These are phyloP conservation scores for Umbilicaria muhlenbergii DNA, from an alignment of 495 filamentous ascomycete genomes.

Conservation along the genomic window DNA sequence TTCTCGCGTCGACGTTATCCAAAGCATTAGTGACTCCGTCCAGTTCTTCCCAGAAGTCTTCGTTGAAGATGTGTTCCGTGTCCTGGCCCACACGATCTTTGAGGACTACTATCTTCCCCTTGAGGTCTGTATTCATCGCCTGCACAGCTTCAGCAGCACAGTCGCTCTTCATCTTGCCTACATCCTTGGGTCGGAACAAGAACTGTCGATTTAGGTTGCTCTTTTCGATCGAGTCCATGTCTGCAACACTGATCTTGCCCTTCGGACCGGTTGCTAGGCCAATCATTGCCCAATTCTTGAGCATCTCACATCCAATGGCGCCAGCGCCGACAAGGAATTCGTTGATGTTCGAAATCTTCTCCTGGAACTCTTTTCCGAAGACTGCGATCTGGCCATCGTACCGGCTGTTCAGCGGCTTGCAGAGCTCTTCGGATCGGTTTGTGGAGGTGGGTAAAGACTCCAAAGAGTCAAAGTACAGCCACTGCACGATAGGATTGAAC, in stretches of 20 bases:
- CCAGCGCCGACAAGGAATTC: constrained; percentile 94
- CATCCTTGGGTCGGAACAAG: constrained; percentile 85
- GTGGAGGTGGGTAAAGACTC: constrained; percentile 72
- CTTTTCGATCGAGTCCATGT: constrained; percentile 98
- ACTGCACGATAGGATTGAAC: constrained; percentile 84
- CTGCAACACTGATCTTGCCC: constrained; percentile 80
- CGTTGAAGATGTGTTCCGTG: constrained; percentile 89
- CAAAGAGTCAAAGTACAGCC: constrained; percentile 92
- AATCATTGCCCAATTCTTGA: constrained; percentile 99
- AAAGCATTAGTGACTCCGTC: constrained; percentile 94
- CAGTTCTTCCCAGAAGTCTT: constrained; percentile 80
- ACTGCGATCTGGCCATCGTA: constrained; percentile 98
- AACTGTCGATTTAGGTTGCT: constrained; percentile 98
- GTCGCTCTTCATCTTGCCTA: constrained; percentile 94
- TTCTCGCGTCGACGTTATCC: constrained; percentile 94
- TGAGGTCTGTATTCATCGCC: constrained; percentile 87
- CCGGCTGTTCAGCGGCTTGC: constrained; percentile 64
- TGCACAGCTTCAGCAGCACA: constrained; percentile 78
- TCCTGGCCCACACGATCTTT: constrained; percentile 84
- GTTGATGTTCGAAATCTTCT: constrained; percentile 75
- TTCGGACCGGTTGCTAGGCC: constrained; percentile 79
- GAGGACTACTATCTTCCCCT: constrained; percentile 66
- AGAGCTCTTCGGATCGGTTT: constrained; percentile 68
- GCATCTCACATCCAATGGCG: constrained; percentile 96
- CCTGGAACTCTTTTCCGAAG: constrained; percentile 84